Evolutionary conservation across 306 rosid genomes (phyloP).

Genomic region (Amphicarpaea edgeworthii): DNA sequence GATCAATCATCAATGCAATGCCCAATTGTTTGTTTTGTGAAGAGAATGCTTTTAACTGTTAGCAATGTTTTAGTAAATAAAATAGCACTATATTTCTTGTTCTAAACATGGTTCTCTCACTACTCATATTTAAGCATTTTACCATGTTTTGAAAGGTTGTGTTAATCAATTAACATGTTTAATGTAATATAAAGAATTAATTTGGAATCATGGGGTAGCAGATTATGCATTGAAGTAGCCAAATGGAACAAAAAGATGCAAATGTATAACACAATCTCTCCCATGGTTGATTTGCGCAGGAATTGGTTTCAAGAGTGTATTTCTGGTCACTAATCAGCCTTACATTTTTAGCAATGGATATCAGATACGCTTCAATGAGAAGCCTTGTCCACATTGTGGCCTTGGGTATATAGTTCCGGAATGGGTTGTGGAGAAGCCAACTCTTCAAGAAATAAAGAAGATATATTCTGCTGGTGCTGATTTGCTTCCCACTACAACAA

Average conservation of each 20-base stretch:
- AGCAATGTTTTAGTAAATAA: not conserved
- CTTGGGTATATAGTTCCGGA: conserved; percentile 86
- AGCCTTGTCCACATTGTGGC: conserved; percentile 68
- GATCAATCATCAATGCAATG: not conserved
- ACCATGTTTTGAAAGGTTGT: not conserved
- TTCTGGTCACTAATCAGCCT: conserved; percentile 70
- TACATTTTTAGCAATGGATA: conserved; percentile 85
- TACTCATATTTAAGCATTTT: not conserved
- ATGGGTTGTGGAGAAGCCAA: conserved; percentile 76
- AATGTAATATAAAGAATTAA: not conserved
- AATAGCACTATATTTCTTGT: not conserved
- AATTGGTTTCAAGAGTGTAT: conserved; percentile 43
- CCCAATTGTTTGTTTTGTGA: not conserved
- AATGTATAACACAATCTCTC: conserved; percentile 11
- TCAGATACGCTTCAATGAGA: conserved; percentile 71
- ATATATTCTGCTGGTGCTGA: conserved; percentile 49
- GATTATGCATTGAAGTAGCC: not conserved
- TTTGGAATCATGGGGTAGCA: not conserved
- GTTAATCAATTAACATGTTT: not conserved
- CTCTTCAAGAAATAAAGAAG: conserved; percentile 47
- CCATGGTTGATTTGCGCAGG: conserved; percentile 61
- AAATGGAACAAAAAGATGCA: not conserved
- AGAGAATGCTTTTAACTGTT: not conserved
- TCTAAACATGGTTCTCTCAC: not conserved
- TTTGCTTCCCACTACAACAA: conserved; percentile 61